Evolutionary conservation across 495 filamentous ascomycete genomes (phyloP).

Genomic region (Trypethelium eluteriae): DNA sequence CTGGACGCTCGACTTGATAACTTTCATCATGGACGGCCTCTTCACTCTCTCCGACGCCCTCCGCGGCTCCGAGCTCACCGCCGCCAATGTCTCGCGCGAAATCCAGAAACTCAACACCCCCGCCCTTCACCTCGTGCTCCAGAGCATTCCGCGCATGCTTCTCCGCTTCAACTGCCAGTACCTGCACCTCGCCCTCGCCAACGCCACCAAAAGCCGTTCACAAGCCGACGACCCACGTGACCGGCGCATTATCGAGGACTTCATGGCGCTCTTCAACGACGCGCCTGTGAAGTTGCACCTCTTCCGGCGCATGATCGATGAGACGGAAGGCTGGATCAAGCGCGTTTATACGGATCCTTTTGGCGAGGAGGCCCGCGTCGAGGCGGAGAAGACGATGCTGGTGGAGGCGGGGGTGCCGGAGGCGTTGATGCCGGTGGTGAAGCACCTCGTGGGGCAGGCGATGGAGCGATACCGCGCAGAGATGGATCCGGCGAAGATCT

Average conservation of each 20-base stretch:
- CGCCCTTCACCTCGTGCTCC: conserved; percentile 60
- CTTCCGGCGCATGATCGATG: conserved; percentile 8
- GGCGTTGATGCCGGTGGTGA: conserved; percentile 25
- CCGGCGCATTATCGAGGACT: neutral
- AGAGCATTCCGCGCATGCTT: conserved; percentile 65
- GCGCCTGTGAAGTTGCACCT: neutral
- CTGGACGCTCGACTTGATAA: conserved; percentile 63
- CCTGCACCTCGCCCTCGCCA: conserved; percentile 53
- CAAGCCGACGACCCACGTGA: neutral
- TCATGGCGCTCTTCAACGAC: neutral
- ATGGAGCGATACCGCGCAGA: conserved; percentile 19
- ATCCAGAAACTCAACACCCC: conserved; percentile 43
- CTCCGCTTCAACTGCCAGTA: conserved; percentile 42
- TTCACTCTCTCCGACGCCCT: conserved; percentile 54
- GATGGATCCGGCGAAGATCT: conserved; percentile 19
- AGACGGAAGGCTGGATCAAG: neutral
- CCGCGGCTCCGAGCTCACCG: conserved; percentile 30
- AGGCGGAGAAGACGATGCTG: conserved; percentile 27
- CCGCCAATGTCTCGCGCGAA: conserved; percentile 24
- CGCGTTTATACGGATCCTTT: neutral
- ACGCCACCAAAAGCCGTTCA: conserved; percentile 10
- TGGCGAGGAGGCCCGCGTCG: conserved; percentile 19
- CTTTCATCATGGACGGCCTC: conserved; percentile 60
- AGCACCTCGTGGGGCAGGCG: conserved; percentile 16
- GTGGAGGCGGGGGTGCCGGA: conserved; percentile 23